Evolutionary conservation across 2,329 filamentous ascomycete genomes (phyloP).

Genomic region (Cadophora luteo-olivacea): DNA sequence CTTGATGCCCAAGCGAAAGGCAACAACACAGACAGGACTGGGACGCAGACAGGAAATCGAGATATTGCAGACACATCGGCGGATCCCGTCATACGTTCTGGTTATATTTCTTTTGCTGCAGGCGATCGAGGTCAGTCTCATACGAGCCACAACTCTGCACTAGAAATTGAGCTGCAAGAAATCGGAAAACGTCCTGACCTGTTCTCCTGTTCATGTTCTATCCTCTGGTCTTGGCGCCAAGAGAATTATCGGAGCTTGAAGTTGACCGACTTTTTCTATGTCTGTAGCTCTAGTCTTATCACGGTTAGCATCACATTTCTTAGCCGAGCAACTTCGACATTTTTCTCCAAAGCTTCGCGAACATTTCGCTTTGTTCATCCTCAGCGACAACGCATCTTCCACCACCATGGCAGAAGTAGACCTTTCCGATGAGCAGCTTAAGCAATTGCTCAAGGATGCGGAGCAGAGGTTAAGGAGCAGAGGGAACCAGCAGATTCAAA

Average conservation of each 20-base stretch:
- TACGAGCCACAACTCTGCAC: not conserved
- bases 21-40: not conserved
- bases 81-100: not conserved
- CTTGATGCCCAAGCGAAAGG: conserved; percentile 14
- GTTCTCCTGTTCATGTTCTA: not conserved
- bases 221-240: not conserved
- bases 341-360: conserved; percentile 10
- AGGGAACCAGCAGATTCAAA: conserved; percentile 24
- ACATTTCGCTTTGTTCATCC: conserved; percentile 16
- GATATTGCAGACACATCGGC: not conserved
- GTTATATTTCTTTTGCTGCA: not conserved
- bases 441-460: conserved; percentile 67
- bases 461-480: conserved; percentile 60
- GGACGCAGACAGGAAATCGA: not conserved
- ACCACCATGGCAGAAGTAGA: conserved; percentile 47
- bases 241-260: not conserved
- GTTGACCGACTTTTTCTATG: conserved; percentile 27
- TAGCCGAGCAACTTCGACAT: conserved; percentile 20
- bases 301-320: not conserved
- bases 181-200: not conserved
- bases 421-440: conserved; percentile 68
- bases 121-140: not conserved
- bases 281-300: conserved; percentile 5
- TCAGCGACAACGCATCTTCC: conserved; percentile 10
- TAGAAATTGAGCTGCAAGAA: not conserved